A percentile compares a stretch with the other conserved stretches of the same genome.
Conservation (phyloP, 345 rosid species). For the Euphorbia pulcherrima region DNA sequence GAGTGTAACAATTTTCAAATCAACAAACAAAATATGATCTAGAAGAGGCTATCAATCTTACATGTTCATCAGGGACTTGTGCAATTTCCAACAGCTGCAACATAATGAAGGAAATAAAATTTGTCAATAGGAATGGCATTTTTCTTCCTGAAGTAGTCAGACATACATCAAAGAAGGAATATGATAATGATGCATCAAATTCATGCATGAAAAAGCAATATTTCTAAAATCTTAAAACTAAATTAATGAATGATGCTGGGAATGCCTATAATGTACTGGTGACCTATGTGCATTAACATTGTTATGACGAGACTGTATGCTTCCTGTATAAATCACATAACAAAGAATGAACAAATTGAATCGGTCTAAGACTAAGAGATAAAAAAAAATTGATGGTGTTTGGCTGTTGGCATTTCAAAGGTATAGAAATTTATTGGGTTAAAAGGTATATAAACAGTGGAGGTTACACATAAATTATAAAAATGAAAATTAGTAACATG, state of each 20-base stretch:
- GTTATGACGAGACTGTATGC: not conserved
- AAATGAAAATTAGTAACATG: not conserved
- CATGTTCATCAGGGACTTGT: slow-evolving; percentile 93
- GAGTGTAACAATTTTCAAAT: too few species aligned
- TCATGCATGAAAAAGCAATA: not conserved
- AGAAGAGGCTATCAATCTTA: slow-evolving; percentile 37
- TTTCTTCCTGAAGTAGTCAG: not conserved
- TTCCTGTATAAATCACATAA: not conserved
- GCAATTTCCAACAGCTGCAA: slow-evolving; percentile 96
- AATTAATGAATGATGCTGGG: not conserved
- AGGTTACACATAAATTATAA: not conserved
- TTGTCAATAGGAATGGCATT: not conserved
- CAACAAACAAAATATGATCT: not conserved
- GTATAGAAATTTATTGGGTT: not conserved
- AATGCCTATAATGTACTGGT: not conserved
- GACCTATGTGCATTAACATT: not conserved
- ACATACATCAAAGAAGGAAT: too few species aligned
- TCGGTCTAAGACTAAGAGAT: not conserved
- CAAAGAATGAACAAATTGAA: not conserved
- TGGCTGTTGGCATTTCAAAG: not conserved
- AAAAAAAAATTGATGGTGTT: too few species aligned
- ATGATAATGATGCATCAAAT: not conserved
- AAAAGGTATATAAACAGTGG: not conserved
- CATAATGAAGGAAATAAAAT: slow-evolving; percentile 13
- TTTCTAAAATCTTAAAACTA: not conserved